Base-by-base conservation (phyloP, 2,329 filamentous ascomycete species). In the Venturia nashicola region DNA sequence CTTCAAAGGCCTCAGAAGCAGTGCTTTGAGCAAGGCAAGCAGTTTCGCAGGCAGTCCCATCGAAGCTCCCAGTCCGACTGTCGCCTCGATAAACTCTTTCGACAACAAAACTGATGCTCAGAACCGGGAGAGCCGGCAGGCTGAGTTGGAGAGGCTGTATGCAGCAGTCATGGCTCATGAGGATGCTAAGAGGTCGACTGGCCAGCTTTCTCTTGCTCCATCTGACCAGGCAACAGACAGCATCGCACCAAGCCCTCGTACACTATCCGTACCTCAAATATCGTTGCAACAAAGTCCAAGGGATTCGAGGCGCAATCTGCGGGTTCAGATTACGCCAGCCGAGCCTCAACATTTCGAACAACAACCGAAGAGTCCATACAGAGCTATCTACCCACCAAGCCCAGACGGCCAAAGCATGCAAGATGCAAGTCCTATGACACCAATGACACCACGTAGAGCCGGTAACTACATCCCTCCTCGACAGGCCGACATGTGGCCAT, bases 161-260 rank as follows among this genome's bases (percentile, higher is more conserved):
- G 91, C 87, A 66, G 88, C 91, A 68, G 92, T 96, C 67, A 88
- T 96, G 86, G 90, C 91, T 74, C 89, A 96, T 69, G 92, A 97
- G 67, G 81, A 80, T 57, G 76, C 78, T 67, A 81, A 78, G 66
- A 69, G 71, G 36, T 70, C 69, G 39, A 27, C 59, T 42, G 34
- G 36, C 43, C 61, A 51, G 42, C 42, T 51, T 6, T 62, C 61
- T 62, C 61, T 27, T 2, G 16, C 46, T 62, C 42, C 42, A 12
- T 64, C 62, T 48, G 23, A 6, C 34, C 5, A 34, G 12, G 40
- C 34, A 23, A 2, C 34, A 18, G 46, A 62, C 27, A 51, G n/a
- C 39, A 60, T 42, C 16, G 39, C 43, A 51, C 36, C 44, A 39
- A 54, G 61, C 23, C 61, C 61, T 16, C 43, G 43, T 8, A 18